Percentiles rank a stretch among this genome's conserved stretches.
phyloP scores from a whole-genome alignment of 768 basidiomycete species.

The Cytidiella melzeri region DNA sequence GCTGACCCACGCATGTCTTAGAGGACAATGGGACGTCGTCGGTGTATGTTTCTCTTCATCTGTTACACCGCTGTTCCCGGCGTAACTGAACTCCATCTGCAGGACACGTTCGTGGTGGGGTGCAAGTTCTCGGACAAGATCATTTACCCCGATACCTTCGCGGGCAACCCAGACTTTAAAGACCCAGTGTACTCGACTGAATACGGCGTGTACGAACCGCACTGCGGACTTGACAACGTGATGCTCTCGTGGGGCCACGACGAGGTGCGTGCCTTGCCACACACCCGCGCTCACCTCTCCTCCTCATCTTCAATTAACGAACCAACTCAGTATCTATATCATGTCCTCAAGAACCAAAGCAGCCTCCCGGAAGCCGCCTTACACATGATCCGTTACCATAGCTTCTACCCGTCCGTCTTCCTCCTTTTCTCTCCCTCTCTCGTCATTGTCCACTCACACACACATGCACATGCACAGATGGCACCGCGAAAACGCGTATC shows the following conservation, averaged over 20 bases:
- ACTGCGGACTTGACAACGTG: slow-evolving; percentile 81
- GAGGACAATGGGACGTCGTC: slow-evolving; percentile 92
- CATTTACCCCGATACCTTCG: slow-evolving; percentile 76
- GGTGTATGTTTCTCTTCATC: slow-evolving; percentile 46
- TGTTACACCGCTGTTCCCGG: neutral
- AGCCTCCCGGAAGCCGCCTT: slow-evolving; percentile 75
- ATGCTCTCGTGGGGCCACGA: slow-evolving; percentile 93
- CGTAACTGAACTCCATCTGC: neutral
- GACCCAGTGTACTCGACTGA: slow-evolving; percentile 66
- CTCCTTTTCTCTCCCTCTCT: neutral
- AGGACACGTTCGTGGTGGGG: slow-evolving; percentile 79
- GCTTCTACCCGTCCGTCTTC: slow-evolving; percentile 73
- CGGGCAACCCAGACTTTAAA: slow-evolving; percentile 59
- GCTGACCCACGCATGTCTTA: slow-evolving; percentile 18
- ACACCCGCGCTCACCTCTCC: neutral
- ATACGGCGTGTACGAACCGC: slow-evolving; percentile 68
- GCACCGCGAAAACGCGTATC: slow-evolving; percentile 87
- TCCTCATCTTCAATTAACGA: neutral
- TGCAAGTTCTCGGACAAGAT: slow-evolving; percentile 82
- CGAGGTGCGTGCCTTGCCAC: slow-evolving; percentile 50
- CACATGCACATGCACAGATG: slow-evolving; percentile 37
- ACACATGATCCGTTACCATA: slow-evolving; percentile 92
- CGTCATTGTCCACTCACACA: neutral
- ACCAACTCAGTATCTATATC: slow-evolving; percentile 65
- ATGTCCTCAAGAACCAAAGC: slow-evolving; percentile 78